A percentile compares a stretch with the other conserved stretches of the same genome.
These are phyloP conservation scores for Albugo laibachii DNA, from an alignment of 352 stramenopile genomes.

Conservation along the genomic window DNA sequence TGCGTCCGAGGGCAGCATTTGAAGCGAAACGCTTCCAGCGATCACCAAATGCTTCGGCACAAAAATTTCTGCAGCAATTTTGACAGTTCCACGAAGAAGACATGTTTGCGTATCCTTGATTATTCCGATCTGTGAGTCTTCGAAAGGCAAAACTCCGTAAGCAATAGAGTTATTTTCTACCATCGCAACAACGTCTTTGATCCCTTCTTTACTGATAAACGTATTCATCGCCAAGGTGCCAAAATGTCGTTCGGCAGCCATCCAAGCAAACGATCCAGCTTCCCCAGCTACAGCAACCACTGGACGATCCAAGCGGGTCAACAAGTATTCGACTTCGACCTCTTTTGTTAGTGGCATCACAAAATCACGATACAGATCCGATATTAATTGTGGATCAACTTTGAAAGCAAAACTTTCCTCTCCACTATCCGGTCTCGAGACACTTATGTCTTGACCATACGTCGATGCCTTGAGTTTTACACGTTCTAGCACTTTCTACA, in stretches of 20 bases:
- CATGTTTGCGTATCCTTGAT: slow-evolving; percentile 73
- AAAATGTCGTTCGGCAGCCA: slow-evolving; percentile 47
- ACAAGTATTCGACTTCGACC: slow-evolving; percentile 88
- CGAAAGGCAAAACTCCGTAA: slow-evolving; percentile 72
- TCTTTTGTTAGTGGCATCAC: slow-evolving; percentile 99
- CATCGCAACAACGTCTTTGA: slow-evolving; percentile 60
- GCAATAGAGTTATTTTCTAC: slow-evolving; percentile 62
- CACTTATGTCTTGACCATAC: slow-evolving; percentile 80
- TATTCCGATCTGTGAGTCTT: slow-evolving; percentile 69
- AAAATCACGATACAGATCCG: slow-evolving; percentile 92
- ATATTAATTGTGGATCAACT: slow-evolving; percentile 92
- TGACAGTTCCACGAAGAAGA: slow-evolving; percentile 44
- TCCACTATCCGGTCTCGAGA: slow-evolving; percentile 9
- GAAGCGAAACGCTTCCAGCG: slow-evolving; percentile 25
- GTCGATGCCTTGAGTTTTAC: slow-evolving; percentile 92
- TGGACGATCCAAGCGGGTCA: slow-evolving; percentile 61
- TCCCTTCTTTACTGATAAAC: slow-evolving; percentile 29
- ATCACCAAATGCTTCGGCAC: slow-evolving; percentile 51
- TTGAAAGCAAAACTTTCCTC: slow-evolving; percentile 39
- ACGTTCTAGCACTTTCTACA: slow-evolving; percentile 73
- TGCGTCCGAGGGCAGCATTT: slow-evolving; percentile 18
- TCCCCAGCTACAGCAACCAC: slow-evolving; percentile 47
- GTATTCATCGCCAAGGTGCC: slow-evolving; percentile 12
- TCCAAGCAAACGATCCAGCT: slow-evolving; percentile 59
- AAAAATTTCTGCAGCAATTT: slow-evolving; percentile 57